Percentiles rank a stretch among this genome's conserved stretches.
phyloP scores from a whole-genome alignment of 116 monocot genomes.

The Cymodocea nodosa region DNA sequence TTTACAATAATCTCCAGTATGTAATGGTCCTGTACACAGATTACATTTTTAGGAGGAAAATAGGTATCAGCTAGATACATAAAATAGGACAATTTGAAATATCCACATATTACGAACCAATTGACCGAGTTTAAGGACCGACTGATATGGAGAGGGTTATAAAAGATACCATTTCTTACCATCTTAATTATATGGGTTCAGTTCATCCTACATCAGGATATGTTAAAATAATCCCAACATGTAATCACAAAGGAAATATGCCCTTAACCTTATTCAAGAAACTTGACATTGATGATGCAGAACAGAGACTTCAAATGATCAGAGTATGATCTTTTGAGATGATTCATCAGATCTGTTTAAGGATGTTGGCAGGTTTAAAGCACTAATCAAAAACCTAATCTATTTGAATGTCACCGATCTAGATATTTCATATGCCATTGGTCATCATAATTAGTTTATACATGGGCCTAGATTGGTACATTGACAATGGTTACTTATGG shows the following conservation, averaged over 20 bases:
- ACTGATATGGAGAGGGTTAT: neutral
- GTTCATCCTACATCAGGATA: too few species aligned
- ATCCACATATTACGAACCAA: neutral
- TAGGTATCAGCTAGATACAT: neutral
- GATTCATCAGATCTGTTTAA: neutral
- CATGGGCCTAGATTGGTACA: too few species aligned
- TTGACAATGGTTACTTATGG: too few species aligned
- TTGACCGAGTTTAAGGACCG: neutral
- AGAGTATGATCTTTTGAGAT: too few species aligned
- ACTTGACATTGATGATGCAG: too few species aligned
- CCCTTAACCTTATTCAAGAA: too few species aligned
- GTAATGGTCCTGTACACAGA: slow-evolving; percentile 50
- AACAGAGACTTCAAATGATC: neutral
- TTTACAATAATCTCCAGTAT: slow-evolving; percentile 58
- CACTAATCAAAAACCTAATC: too few species aligned
- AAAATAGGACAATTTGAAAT: neutral
- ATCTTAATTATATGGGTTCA: too few species aligned
- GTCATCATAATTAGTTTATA: too few species aligned
- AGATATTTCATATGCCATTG: neutral
- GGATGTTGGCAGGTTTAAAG: neutral
- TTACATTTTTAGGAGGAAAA: neutral
- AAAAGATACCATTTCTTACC: too few species aligned
- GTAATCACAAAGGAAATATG: too few species aligned
- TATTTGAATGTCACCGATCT: neutral
- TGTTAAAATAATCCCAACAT: too few species aligned